Conservation (phyloP, 2,329 filamentous ascomycete genomes). For the Alternaria atra region DNA sequence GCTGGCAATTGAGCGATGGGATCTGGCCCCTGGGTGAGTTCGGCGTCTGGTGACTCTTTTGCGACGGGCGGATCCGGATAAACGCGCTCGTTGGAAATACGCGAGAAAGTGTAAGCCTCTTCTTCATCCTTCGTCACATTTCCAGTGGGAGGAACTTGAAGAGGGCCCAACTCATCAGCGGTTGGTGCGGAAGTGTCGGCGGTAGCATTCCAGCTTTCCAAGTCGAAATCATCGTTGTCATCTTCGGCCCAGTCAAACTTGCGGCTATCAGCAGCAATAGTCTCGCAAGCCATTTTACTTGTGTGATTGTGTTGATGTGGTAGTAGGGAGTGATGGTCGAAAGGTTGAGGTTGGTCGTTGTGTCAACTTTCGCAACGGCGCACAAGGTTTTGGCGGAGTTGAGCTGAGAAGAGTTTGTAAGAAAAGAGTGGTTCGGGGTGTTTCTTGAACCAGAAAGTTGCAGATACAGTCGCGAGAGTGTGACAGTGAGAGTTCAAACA, state of each 20-base stretch:
- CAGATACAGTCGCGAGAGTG: neutral
- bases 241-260: conserved; percentile 34
- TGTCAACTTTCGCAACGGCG: neutral
- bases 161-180: conserved; percentile 12
- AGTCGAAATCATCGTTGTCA: conserved; percentile 34
- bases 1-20: neutral
- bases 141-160: conserved; percentile 5
- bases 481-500: neutral
- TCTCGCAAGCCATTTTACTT: conserved; percentile 13
- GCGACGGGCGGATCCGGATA: neutral
- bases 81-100: neutral
- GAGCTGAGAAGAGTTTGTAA: neutral
- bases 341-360: neutral
- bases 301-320: neutral
- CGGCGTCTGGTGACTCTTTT: neutral
- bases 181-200: conserved; percentile 22
- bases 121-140: neutral
- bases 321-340: neutral
- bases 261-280: conserved; percentile 1
- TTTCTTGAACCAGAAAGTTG: neutral
- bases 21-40: neutral
- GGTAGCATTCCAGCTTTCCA: conserved; percentile 23
- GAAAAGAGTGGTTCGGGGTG: neutral
- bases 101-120: neutral
- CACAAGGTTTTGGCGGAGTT: neutral